Evolutionary conservation across 192 early-diverging fungal genomes (phyloP), one percentile per base, ranked within the genome.

Genomic region (Coemansia sp.): DNA sequence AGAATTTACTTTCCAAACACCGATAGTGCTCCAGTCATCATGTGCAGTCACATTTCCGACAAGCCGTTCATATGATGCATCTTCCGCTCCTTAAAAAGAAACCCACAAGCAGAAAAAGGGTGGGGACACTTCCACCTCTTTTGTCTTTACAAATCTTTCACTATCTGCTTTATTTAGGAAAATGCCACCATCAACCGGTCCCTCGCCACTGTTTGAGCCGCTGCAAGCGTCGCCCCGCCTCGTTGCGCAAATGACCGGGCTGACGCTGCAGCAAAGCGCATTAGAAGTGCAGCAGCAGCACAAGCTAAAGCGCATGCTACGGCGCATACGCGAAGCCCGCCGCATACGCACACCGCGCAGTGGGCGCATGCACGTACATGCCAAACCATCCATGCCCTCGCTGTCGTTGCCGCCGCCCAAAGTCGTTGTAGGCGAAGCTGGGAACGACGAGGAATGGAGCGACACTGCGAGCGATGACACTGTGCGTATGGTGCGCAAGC

Each of bases 191-290:
- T 65, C 69, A 8, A 60, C 59, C 7, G 67, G 70, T 8, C 76
- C 76, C 0, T 79, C 76, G 32, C 76, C 76, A 0, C 21, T 79
- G 8, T 79, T 73, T 52, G 52, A 65, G 3, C 76, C 76, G 6
- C 66, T 79, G 19, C 51, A 64, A 9, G 64, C 76, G 32, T 79
- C 76, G 10, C 76, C 76, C 1, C 62, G 70, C 0, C 60, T 79
- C 5, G 76, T 79, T 1, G 70, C 76, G 10, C 66, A 79, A 41
- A 79, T 79, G 76, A 79, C 76, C 2, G 76, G 76, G 19, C 70
- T 79, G 35, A 70, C 62, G 5, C 52, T 79, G 25, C 58, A 54
- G 35, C 76, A 79, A 32, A 73, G 76, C 57, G 64, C 65, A 64
- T 57, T 79, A 24, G 76, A 79, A 22, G 76, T 79, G 38, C 47